Evolutionary conservation across 345 rosid genomes (phyloP), one percentile per base, ranked within the genome.

Genomic region (Cardiospermum halicacabum): DNA sequence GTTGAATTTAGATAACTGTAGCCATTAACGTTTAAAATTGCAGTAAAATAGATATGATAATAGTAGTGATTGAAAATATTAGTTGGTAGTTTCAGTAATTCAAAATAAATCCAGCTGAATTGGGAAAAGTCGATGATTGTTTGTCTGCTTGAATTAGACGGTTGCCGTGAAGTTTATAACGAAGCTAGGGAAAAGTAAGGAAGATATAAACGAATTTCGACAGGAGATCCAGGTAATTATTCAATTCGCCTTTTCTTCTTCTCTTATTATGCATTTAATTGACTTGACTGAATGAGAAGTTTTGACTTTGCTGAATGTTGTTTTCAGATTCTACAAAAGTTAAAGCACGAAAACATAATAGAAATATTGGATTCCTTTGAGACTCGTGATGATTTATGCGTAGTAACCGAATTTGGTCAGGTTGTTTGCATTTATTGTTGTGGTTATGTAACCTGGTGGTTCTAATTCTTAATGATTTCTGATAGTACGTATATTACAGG

Each of bases 351-450:
- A 73, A 94, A 94, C 71, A 91, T 94, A 19, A 94, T 94, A 45
- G 84, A 81, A 80, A 94, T 94, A 97, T 92, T 94, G 10, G 99
- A 94, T 79, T 89, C 97, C 21, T 94, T 94, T 65, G 99, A 94
- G 67, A 94, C 84, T 74, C 88, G 85, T 18, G 84, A 88, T 66
- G 99, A 94, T 75, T 94, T 94, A 59, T 94, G 99, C 64, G 99
- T 94, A 27, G 97, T 94, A 60, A 94, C 99, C 0, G 99, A 94
- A 76, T 91, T 94, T 77, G 99, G 92, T 11, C 99, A 94, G 72
- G 99, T 91, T 74, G 24, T 49, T 63, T 65, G 43, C 61, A 73
- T 9, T 32, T 26, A n/a, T n/a, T n/a, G n/a, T n/a, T n/a, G n/a
- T n/a, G n/a, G n/a, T n/a, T n/a, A n/a, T n/a, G n/a, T n/a, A n/a